Base-by-base conservation (phyloP, 2,329 filamentous ascomycete genomes). In the Tetracladium maxilliforme region DNA sequence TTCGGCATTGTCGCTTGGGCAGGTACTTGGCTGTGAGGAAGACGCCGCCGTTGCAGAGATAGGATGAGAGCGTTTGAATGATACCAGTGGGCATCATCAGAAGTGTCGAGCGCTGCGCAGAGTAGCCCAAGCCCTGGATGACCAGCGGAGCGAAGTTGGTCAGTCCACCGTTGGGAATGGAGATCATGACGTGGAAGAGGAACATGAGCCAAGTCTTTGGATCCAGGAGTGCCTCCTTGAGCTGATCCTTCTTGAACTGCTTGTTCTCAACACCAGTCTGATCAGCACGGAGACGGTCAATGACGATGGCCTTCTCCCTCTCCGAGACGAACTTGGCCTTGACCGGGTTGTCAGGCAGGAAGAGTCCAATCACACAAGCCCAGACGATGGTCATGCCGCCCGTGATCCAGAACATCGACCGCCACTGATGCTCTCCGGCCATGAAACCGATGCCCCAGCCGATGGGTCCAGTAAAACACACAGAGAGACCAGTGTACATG, bases 141-240 rank as follows among this genome's bases (percentile, higher is more conserved):
- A 72, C 65, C 24, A 70, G 49, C 0, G 64, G 69, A 25, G 62
- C 63, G 33, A 70, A 72, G 29, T 66, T 70, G 1, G 54, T 56
- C 24, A 70, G 64, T 10, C 66, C 66, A 4, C 65, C 66, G 27
- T 70, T 70, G 0, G 55, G 55, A 4, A 61, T 45, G 32, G 66
- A 69, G 30, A 50, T 51, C 30, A 66, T 53, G 9, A 58, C 35
- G 1, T 59, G 61, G 19, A 68, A 46, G 6, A 58, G 29, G 22
- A 64, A 64, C 16, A 44, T 42, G 4, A 40, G 38, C 41, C 42
- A 45, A 8, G 41, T 41, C 34, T 43, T 39, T 4, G 43, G 41
- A 34, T 45, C 42, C 23, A 25, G 29, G 2, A 67, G 38, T 4
- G 60, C 54, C 37, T 71, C 67, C 3, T 59, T 24, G 5, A 70